Evolutionary conservation across 805 yeast genomes (phyloP).

Genomic region (Cyberlindnera suaveolens): DNA sequence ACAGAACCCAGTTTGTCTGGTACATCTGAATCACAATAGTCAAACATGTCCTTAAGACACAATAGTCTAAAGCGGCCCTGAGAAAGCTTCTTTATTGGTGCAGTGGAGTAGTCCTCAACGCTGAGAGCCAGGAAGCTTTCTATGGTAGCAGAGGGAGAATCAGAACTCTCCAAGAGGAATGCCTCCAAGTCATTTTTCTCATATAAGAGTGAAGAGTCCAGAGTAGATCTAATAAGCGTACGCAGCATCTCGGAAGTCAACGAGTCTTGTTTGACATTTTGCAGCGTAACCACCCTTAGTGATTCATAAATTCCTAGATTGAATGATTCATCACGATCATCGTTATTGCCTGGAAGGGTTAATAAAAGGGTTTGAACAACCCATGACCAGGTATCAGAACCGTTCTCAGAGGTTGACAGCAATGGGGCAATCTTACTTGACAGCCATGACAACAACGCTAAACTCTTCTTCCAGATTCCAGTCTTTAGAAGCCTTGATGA

Average conservation of each 20-base stretch:
- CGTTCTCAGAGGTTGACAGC: constrained; percentile 7
- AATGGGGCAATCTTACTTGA: constrained; percentile 25
- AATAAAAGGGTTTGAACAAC: constrained; percentile 36
- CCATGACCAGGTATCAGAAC: constrained; percentile 31
- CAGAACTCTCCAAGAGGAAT: constrained; percentile 24
- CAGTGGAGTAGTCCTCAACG: constrained; percentile 50
- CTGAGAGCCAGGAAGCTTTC: constrained; percentile 33
- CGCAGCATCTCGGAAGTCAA: constrained; percentile 30
- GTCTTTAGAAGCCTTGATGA: constrained; percentile 7
- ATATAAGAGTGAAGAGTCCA: constrained; percentile 55
- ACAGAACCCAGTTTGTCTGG: constrained; percentile 18
- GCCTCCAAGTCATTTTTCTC: constrained; percentile 50
- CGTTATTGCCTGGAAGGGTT: constrained; percentile 30
- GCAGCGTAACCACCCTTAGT: constrained; percentile 37
- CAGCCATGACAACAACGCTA: constrained; percentile 33
- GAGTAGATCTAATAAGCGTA: constrained; percentile 42
- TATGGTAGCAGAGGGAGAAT: constrained; percentile 31
- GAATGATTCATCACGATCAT: constrained; percentile 34
- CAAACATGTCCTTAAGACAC: constrained; percentile 51
- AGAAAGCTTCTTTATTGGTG: constrained; percentile 35
- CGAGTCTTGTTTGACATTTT: constrained; percentile 28
- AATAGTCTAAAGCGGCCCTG: constrained; percentile 44
- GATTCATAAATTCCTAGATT: constrained; percentile 39
- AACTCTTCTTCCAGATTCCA: constrained; percentile 52
- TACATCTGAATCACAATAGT: constrained; percentile 27